Evolutionary conservation across 306 rosid species (phyloP).

Genomic region (Acacia crassicarpa): DNA sequence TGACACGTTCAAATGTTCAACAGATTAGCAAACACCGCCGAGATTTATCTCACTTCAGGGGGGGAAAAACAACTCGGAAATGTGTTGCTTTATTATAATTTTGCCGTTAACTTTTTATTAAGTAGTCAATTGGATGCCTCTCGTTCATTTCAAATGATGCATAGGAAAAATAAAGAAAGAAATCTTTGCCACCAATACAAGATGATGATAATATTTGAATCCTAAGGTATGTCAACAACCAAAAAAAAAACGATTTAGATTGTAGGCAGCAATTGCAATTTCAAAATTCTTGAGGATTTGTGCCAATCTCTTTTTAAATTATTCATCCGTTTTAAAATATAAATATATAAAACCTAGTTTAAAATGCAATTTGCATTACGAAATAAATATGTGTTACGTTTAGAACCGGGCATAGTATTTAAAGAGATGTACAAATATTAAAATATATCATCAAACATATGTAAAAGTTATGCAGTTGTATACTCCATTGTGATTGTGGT

Average conservation of each 20-base stretch:
- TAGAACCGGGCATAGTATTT: too few species aligned
- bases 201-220: neutral
- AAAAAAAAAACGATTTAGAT: too few species aligned
- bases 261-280: neutral
- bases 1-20: neutral
- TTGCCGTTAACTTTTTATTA: neutral
- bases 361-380: too few species aligned
- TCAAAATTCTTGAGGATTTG: neutral
- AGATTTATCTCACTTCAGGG: neutral
- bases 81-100: too few species aligned
- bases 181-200: neutral
- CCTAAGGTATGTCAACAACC: neutral
- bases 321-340: too few species aligned
- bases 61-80: neutral
- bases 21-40: neutral
- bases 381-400: too few species aligned
- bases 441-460: neutral
- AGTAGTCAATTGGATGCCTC: neutral
- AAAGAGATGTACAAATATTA: neutral
- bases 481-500: neutral
- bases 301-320: neutral
- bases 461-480: neutral
- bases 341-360: too few species aligned
- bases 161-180: neutral
- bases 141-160: neutral